Conservation (phyloP, 208 protist genomes). For the Trypanosoma rangeli region DNA sequence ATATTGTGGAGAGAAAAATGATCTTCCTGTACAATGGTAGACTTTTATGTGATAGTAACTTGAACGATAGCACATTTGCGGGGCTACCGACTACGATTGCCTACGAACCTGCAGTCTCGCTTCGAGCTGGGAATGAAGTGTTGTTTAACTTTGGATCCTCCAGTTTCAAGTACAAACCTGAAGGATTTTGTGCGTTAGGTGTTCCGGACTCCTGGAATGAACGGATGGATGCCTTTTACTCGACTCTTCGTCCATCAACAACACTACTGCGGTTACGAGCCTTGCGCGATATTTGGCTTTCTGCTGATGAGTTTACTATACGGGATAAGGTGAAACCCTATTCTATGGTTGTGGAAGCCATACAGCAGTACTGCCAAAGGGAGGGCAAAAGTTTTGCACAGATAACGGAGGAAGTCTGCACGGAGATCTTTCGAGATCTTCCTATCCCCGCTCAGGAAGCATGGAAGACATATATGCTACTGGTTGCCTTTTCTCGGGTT, state of each 20-base stretch:
- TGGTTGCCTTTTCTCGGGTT: slow-evolving; percentile 77
- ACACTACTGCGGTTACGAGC: slow-evolving; percentile 50
- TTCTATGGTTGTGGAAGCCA: slow-evolving; percentile 34
- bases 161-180: slow-evolving; percentile 84
- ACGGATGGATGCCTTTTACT: slow-evolving; percentile 90
- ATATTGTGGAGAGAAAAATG: slow-evolving; percentile 71
- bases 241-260: slow-evolving; percentile 46
- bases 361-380: slow-evolving; percentile 39
- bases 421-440: slow-evolving; percentile 24
- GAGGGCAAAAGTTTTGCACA: slow-evolving; percentile 50
- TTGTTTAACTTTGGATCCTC: slow-evolving; percentile 91
- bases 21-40: slow-evolving; percentile 84
- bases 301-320: slow-evolving; percentile 7
- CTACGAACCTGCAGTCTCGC: slow-evolving; percentile 81
- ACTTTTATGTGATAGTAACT: slow-evolving; percentile 40
- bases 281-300: slow-evolving; percentile 57
- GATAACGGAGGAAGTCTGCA: slow-evolving; percentile 45
- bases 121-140: slow-evolving; percentile 81
- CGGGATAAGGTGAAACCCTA: slow-evolving; percentile 26
- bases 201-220: slow-evolving; percentile 91
- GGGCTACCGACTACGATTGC: slow-evolving; percentile 16
- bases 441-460: slow-evolving; percentile 28
- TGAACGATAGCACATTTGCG: slow-evolving; percentile 26
- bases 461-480: slow-evolving; percentile 56
- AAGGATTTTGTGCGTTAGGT: slow-evolving; percentile 84